phyloP scores from a whole-genome alignment of 306 rosid species.

The Vicia villosa region DNA sequence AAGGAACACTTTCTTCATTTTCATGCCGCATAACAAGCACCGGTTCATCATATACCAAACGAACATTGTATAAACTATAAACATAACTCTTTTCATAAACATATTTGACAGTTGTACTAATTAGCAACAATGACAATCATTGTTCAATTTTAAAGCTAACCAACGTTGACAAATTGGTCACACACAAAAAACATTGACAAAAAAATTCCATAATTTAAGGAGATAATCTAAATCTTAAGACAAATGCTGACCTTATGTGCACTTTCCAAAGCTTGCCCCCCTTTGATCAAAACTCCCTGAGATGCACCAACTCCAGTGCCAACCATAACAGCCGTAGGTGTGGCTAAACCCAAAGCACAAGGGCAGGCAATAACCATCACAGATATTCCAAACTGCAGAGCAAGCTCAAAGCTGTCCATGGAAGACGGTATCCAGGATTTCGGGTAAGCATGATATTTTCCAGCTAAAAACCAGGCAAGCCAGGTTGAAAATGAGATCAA shows the following conservation, averaged over 20 bases:
- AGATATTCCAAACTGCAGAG: slow-evolving; percentile 91
- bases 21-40: slow-evolving; percentile 12
- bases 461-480: slow-evolving; percentile 83
- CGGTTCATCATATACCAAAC: neutral
- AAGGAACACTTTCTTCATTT: slow-evolving; percentile 11
- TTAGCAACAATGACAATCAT: neutral
- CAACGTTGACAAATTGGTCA: neutral
- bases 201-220: slow-evolving; percentile 19
- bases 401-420: slow-evolving; percentile 85
- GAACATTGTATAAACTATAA: neutral
- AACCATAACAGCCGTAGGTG: slow-evolving; percentile 95
- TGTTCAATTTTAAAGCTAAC: neutral
- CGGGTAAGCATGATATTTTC: slow-evolving; percentile 68
- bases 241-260: slow-evolving; percentile 71
- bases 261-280: slow-evolving; percentile 87
- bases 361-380: slow-evolving; percentile 99
- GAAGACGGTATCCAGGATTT: slow-evolving; percentile 82
- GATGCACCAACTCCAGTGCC: slow-evolving; percentile 97
- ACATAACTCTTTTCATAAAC: slow-evolving; percentile 19
- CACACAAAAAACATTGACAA: neutral
- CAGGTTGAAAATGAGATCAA: slow-evolving; percentile 66
- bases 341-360: slow-evolving; percentile 93
- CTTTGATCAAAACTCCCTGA: slow-evolving; percentile 90
- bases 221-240: slow-evolving; percentile 1
- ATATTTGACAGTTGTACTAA: neutral